Conservation (phyloP, 2,329 filamentous ascomycete genomes). For the Diaporthe sp. region DNA sequence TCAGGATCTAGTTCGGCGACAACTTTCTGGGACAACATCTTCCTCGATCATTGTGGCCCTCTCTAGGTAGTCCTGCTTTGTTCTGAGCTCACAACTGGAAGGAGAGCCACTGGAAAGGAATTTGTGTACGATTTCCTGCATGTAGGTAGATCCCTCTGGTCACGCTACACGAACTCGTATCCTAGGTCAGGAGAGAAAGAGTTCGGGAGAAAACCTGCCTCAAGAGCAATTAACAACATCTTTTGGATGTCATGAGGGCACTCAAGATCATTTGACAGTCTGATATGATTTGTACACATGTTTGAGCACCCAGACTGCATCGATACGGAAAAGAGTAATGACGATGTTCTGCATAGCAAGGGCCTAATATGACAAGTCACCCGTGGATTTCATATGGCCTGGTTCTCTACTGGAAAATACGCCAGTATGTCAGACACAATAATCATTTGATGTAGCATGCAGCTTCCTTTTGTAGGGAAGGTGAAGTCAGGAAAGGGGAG, state of each 20-base stretch:
- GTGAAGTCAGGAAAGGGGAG: too few relatives aligned
- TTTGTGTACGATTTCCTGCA: conserved; percentile 63
- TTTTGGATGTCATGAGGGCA: too few relatives aligned
- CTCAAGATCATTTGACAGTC: too few relatives aligned
- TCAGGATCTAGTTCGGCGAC: conserved; percentile 74
- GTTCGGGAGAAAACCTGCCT: conserved; percentile 71
- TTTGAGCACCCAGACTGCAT: too few relatives aligned
- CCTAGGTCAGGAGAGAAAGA: conserved; percentile 69
- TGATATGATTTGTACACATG: too few relatives aligned
- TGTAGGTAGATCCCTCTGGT: conserved; percentile 74
- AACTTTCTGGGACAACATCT: conserved; percentile 73
- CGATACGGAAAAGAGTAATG: too few relatives aligned
- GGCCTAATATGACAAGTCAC: too few relatives aligned
- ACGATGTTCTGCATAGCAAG: too few relatives aligned
- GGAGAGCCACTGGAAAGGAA: conserved; percentile 44
- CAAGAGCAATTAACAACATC: conserved; percentile 80
- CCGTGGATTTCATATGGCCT: too few relatives aligned
- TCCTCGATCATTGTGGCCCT: conserved; percentile 78
- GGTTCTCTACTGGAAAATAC: too few relatives aligned
- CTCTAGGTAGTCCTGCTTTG: conserved; percentile 59
- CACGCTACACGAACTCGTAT: conserved; percentile 69
- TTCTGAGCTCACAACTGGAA: conserved; percentile 50
- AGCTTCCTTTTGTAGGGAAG: conserved; percentile 68
- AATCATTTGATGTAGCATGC: conserved; percentile 48
- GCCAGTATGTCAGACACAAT: too few relatives aligned